phyloP scores from a whole-genome alignment of 164 flowering plant genomes.

The Vitis amurensis region DNA sequence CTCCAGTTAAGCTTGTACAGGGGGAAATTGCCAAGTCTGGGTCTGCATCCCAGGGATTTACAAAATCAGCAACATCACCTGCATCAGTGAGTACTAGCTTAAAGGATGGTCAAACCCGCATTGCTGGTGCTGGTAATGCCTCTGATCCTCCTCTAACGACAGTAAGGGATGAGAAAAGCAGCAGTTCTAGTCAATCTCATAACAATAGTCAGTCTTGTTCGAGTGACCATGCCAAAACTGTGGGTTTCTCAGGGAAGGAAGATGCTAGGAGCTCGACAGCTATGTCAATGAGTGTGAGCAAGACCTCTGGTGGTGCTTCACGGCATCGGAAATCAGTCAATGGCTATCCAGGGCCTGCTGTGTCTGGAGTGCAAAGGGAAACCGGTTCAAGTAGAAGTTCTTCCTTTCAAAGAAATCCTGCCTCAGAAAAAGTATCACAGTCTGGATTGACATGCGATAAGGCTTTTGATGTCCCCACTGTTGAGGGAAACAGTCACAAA shows the following conservation, averaged over 20 bases:
- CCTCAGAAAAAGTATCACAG: slow-evolving; percentile 52
- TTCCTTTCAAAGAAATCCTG: slow-evolving; percentile 34
- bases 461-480: slow-evolving; percentile 38
- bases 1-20: slow-evolving; percentile 38
- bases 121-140: slow-evolving; percentile 10
- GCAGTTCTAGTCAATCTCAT: slow-evolving; percentile 86
- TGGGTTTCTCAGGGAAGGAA: slow-evolving; percentile 55
- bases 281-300: slow-evolving; percentile 47
- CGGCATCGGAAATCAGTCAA: slow-evolving; percentile 62
- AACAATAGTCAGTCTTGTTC: slow-evolving; percentile 79
- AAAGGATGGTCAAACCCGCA: slow-evolving; percentile 27
- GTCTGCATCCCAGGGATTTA: slow-evolving; percentile 44
- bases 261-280: slow-evolving; percentile 75
- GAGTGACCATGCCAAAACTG: slow-evolving; percentile 62
- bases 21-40: slow-evolving; percentile 50
- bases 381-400: slow-evolving; percentile 38
- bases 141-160: slow-evolving; percentile 32
- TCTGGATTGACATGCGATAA: slow-evolving; percentile 48
- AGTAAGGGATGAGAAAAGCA: slow-evolving; percentile 38
- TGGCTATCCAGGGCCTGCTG: slow-evolving; percentile 44
- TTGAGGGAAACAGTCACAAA: slow-evolving; percentile 60
- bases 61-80: slow-evolving; percentile 42
- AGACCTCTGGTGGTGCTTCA: slow-evolving; percentile 43
- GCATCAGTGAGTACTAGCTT: slow-evolving; percentile 26
- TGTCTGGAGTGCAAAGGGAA: slow-evolving; percentile 60